phyloP scores from a whole-genome alignment of 768 basidiomycete genomes.

The Boletus insuetus region DNA sequence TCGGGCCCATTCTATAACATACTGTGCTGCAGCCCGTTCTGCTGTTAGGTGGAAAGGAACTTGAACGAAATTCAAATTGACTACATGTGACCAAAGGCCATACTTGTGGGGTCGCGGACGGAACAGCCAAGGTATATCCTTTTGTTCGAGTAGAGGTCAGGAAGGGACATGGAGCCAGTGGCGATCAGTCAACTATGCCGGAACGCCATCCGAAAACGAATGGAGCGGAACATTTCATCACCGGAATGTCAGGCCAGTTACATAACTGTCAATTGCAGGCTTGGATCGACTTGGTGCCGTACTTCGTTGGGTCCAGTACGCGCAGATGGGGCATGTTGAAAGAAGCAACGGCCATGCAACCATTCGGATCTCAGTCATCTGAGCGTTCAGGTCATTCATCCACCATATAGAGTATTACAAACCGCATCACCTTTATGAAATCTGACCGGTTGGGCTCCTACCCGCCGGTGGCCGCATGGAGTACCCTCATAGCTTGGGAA shows the following conservation, averaged over 20 bases:
- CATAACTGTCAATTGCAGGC: not conserved
- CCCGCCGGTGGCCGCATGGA: not conserved
- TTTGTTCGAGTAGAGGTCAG: not conserved
- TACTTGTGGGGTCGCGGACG: not conserved
- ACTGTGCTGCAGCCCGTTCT: not conserved
- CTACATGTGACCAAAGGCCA: not conserved
- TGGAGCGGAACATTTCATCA: not conserved
- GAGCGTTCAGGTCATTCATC: constrained; percentile 1
- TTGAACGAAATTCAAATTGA: constrained; percentile 10
- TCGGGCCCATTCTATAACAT: not conserved
- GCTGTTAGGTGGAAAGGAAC: constrained; percentile 1
- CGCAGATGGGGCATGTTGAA: not conserved
- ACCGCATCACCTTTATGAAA: not conserved
- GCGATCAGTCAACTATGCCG: not conserved
- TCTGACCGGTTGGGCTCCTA: not conserved
- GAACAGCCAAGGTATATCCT: not conserved
- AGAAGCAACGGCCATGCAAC: constrained; percentile 2
- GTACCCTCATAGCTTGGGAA: not conserved
- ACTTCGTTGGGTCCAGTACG: not conserved
- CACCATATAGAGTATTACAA: not conserved
- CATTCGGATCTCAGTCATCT: constrained; percentile 13
- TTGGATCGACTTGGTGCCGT: not conserved
- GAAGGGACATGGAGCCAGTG: not conserved
- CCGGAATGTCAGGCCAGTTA: constrained; percentile 1
- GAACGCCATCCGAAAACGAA: constrained; percentile 4